Evolutionary conservation across 495 filamentous ascomycete genomes (phyloP), one percentile per base, ranked within the genome.

Genomic region (Daldinia childiae): DNA sequence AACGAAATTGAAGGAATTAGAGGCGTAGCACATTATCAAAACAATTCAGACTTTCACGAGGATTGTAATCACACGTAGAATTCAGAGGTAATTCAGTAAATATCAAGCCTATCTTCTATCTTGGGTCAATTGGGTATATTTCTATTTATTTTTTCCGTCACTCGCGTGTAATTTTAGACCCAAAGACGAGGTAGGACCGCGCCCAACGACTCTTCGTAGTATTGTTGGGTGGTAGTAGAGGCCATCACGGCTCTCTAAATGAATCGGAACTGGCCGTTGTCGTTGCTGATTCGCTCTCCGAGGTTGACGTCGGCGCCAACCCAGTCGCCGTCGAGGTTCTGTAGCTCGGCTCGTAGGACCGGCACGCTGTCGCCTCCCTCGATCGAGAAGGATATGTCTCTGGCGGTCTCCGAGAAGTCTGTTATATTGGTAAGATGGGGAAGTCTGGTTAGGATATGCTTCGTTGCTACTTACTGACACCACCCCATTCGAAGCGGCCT

Each of bases 221-320:
- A 24, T 21, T 48, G 9, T 11, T 24, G 50, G 14, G 15, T 4
- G 26, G 27, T 15, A 29, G 1, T 7, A n/a, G 24, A 54, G 12
- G 26, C 26, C 1, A 17, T 54, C 50, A 3, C 26, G 5, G 5
- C 27, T 54, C 4, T 14, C 26, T 54, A 50, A 21, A 15, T 24
- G 45, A 39, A 50, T 21, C 8, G 27, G 30, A 57, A 57, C 17
- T 57, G 29, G 29, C 54, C 54, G n/a, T 57, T 57, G 29, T 57
- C 54, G 54, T 57, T 57, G 54, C 54, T 57, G 17, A 57, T 57
- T 6, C 54, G 54, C 54, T 57, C 54, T 15, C 29, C 54, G 27
- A 57, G 54, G 54, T 57, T 57, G 30, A 57, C 8, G 54, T 57
- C 54, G 54, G 54, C 54, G 9, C 29, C 30, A 17, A 57, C 29